These are phyloP conservation scores for Tetrapisispora iriomotensis DNA, from an alignment of 805 yeast genomes.

Conservation along the genomic window DNA sequence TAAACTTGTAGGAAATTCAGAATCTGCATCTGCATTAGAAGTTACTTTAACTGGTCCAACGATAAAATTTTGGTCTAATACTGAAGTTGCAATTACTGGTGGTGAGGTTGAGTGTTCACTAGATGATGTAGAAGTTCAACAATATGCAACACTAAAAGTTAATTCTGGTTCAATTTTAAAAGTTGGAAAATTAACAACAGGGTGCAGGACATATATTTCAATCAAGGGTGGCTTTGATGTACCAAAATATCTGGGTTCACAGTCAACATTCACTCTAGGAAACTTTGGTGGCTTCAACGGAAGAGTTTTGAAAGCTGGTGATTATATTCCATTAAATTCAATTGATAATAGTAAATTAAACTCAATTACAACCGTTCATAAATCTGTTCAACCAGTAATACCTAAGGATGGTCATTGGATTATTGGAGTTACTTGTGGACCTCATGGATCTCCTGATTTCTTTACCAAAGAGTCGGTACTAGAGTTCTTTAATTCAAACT, in stretches of 20 bases:
- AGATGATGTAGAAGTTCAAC: slow-evolving; percentile 45
- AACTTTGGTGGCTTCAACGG: slow-evolving; percentile 92
- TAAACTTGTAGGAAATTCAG: slow-evolving; percentile 79
- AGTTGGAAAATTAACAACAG: slow-evolving; percentile 73
- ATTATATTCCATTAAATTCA: slow-evolving; percentile 21
- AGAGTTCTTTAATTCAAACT: slow-evolving; percentile 63
- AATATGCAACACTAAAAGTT: slow-evolving; percentile 66
- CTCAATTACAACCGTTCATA: slow-evolving; percentile 35
- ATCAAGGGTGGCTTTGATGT: slow-evolving; percentile 91
- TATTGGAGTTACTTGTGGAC: slow-evolving; percentile 93
- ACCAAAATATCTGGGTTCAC: slow-evolving; percentile 87
- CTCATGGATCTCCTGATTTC: slow-evolving; percentile 96
- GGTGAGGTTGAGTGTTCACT: slow-evolving; percentile 62
- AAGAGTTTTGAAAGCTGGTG: slow-evolving; percentile 83
- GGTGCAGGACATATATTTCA: slow-evolving; percentile 86
- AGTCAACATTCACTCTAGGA: slow-evolving; percentile 93
- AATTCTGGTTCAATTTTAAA: slow-evolving; percentile 65
- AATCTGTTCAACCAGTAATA: slow-evolving; percentile 29
- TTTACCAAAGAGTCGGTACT: slow-evolving; percentile 65
- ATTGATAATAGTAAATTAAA: neutral
- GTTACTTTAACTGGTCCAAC: slow-evolving; percentile 83
- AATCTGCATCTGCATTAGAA: slow-evolving; percentile 81
- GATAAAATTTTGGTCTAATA: slow-evolving; percentile 69
- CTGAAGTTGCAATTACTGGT: slow-evolving; percentile 78
- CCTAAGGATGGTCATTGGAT: slow-evolving; percentile 44